Evolutionary conservation across 139 green algal genomes (phyloP).

Genomic region (Chlorella sp.): DNA sequence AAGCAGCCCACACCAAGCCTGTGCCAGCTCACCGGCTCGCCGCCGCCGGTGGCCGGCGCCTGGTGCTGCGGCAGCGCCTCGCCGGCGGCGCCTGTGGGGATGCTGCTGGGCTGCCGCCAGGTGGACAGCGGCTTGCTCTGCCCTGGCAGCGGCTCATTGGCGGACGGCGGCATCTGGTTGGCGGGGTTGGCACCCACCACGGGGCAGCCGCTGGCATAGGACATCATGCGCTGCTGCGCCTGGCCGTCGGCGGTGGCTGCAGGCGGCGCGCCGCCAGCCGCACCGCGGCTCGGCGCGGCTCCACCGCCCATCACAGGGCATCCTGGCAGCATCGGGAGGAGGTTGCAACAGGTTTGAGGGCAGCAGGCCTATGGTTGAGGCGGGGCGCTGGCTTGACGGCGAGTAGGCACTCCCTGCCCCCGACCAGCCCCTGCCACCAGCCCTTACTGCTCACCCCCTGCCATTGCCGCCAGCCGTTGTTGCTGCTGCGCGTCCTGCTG

Average conservation of each 20-base stretch:
- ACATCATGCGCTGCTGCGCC: no score
- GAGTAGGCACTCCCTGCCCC: no score
- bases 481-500: no score
- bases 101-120: constrained; percentile 40
- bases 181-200: constrained; percentile 40
- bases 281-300: no score
- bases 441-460: no score
- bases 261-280: background rate
- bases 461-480: no score
- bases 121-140: constrained; percentile 46
- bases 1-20: no score
- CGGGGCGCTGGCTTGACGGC: no score
- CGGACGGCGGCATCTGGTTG: constrained; percentile 44
- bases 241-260: background rate
- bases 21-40: background rate
- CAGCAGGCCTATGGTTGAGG: no score
- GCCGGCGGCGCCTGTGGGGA: constrained; percentile 26
- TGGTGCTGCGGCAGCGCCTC: constrained; percentile 3
- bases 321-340: constrained; percentile 7
- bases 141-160: constrained; percentile 40
- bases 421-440: no score
- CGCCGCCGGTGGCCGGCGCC: background rate
- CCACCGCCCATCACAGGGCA: constrained; percentile 36
- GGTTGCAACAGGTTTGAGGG: no score
- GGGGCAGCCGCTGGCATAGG: constrained; percentile 38